A percentile compares a stretch with the other conserved stretches of the same genome.
These are phyloP conservation scores for Candida hungchunana DNA, from an alignment of 805 yeast species.

Conservation along the genomic window DNA sequence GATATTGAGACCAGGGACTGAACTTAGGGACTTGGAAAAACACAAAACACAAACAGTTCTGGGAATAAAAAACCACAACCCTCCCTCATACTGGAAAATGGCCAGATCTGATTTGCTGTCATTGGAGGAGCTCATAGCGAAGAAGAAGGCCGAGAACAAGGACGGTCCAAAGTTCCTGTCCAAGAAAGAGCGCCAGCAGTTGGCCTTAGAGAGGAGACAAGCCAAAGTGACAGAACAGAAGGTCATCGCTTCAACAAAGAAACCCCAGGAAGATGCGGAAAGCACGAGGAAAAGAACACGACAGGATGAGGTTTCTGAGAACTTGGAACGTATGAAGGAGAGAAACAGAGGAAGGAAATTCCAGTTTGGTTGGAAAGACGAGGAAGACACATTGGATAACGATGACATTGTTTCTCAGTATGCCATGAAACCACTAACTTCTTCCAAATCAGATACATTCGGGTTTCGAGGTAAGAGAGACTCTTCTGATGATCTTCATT, in stretches of 20 bases:
- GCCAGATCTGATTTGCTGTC: conserved; percentile 38
- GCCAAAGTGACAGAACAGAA: conserved; percentile 7
- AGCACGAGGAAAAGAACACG: conserved; percentile 2
- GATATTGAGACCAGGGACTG: no score
- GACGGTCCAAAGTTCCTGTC: conserved; percentile 41
- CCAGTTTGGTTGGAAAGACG: conserved; percentile 63
- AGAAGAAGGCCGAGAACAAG: conserved; percentile 16
- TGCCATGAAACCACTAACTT: conserved; percentile 1
- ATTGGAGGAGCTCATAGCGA: conserved; percentile 32
- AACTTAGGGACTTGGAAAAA: no score
- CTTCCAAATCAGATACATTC: not conserved
- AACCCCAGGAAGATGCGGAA: not conserved
- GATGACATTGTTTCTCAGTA: conserved; percentile 30
- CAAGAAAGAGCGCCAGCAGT: conserved; percentile 39
- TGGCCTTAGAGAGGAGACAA: conserved; percentile 26
- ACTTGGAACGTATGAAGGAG: conserved; percentile 3
- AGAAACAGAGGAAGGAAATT: conserved; percentile 36
- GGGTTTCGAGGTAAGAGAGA: conserved; percentile 1
- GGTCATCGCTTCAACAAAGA: not conserved
- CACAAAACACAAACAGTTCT: no score
- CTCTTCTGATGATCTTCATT: conserved; percentile 33
- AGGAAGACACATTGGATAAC: conserved; percentile 58
- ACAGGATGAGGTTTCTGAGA: conserved; percentile 1
- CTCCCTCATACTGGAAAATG: no score
- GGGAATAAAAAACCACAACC: no score